Evolutionary conservation across 2,329 filamentous ascomycete genomes (phyloP), one percentile per base, ranked within the genome.

Genomic region (Pseudopyrenochaeta lycopersici): DNA sequence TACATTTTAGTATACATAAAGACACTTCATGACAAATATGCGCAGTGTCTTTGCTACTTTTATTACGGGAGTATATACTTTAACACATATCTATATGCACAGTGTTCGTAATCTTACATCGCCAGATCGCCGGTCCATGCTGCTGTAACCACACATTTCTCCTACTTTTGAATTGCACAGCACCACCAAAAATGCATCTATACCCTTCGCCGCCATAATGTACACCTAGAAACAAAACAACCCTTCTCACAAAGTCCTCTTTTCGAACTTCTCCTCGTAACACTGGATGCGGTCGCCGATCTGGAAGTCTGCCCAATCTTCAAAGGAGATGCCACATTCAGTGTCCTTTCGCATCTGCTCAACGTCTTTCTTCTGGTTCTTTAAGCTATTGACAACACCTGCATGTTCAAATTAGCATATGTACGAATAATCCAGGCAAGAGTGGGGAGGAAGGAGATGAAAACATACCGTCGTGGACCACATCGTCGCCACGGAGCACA

Each of bases 271-370:
- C 76, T 93, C 90, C 70, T 97, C 91, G 69, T 93, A 96, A 30
- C 88, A 88, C 79, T 98, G 95, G 57, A 99, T 84, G 74, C 89
- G 85, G 77, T 99, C 95, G 23, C 94, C 95, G 12, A 87, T 81
- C 68, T 88, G 75, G 72, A 98, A 90, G 18, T 87, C 90, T 42
- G 89, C 82, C 87, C 92, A 99, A 29, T 82, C 84, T 2, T 89
- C 87, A 68, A 99, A 94, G 46, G 86, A 88, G 63, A 99, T 88
- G 62, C 95, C 95, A 68, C 95, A 99, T 77, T 99, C 95, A n/a
- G 84, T 86, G 53, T 92, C 93, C 78, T 96, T 98, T 67, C 87
- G 88, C 87, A 96, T 95, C 70, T 97, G 91, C 40, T 82, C 81
- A 27, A 95, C 90, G 62, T 97, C 91, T 74, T 96, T 96, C 83